A percentile compares a stretch with the other conserved stretches of the same genome.
Conservation (phyloP, 2,329 filamentous ascomycete species). For the Eurotiales sp. region DNA sequence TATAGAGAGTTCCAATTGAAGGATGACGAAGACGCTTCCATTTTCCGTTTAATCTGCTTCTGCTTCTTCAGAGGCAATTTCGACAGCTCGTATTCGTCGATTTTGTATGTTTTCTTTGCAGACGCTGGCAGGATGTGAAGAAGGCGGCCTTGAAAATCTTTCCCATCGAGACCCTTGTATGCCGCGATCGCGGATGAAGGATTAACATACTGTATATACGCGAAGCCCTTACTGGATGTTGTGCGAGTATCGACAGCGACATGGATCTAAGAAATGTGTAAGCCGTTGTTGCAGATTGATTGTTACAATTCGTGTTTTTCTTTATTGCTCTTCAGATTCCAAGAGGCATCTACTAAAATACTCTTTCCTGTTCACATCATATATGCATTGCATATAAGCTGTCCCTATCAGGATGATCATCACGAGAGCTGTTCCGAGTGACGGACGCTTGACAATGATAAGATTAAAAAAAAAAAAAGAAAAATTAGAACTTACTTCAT, state of each 20-base stretch:
- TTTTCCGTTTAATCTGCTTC: conserved; percentile 80
- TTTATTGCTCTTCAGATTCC: conserved; percentile 61
- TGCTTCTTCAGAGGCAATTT: conserved; percentile 94
- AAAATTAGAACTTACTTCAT: conserved; percentile 84
- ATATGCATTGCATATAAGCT: conserved; percentile 82
- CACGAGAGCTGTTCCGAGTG: conserved; percentile 54
- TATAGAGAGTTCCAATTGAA: conserved; percentile 99
- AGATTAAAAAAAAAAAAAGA: conserved; percentile 12
- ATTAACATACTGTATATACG: conserved; percentile 75
- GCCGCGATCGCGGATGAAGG: conserved; percentile 71
- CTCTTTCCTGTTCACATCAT: conserved; percentile 82
- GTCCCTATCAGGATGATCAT: conserved; percentile 99
- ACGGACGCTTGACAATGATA: neutral
- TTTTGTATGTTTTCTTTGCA: conserved; percentile 72
- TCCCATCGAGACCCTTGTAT: conserved; percentile 74
- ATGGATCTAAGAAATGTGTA: conserved; percentile 66
- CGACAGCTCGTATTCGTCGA: conserved; percentile 85
- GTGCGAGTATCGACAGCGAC: conserved; percentile 68
- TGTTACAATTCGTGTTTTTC: neutral
- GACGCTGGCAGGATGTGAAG: conserved; percentile 84
- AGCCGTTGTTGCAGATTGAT: conserved; percentile 40
- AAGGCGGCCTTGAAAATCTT: conserved; percentile 86
- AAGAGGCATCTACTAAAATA: conserved; percentile 99
- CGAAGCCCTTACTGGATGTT: conserved; percentile 81
- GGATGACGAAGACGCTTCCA: conserved; percentile 68